Evolutionary conservation across 495 filamentous ascomycete species (phyloP).

Genomic region (Aspergillus campestris): DNA sequence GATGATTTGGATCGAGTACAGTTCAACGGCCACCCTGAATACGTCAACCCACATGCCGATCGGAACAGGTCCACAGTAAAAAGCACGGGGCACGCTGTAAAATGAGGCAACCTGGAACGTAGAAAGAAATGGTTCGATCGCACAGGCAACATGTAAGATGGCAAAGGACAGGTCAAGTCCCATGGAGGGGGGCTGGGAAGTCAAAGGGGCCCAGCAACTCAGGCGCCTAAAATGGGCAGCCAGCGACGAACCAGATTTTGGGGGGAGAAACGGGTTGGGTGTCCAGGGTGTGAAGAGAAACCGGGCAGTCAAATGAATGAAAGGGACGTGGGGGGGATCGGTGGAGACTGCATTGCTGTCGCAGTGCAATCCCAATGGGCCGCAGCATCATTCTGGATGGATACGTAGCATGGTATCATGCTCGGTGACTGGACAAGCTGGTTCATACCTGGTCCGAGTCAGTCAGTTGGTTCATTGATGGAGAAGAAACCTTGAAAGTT

Average conservation of each 20-base stretch:
- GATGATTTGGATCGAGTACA: too few relatives aligned
- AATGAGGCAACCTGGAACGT: too few relatives aligned
- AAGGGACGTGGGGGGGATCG: conserved; percentile 18
- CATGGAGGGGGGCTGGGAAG: conserved; percentile 9
- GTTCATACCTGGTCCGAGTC: too few relatives aligned
- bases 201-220: conserved; percentile 3
- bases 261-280: conserved; percentile 20
- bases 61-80: too few relatives aligned
- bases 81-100: too few relatives aligned
- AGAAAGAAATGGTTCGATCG: neutral
- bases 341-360: conserved; percentile 23
- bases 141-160: neutral
- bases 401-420: neutral
- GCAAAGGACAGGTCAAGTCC: neutral
- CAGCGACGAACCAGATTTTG: conserved; percentile 18
- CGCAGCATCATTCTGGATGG: conserved; percentile 3
- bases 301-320: conserved; percentile 9
- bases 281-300: conserved; percentile 20
- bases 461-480: too few relatives aligned
- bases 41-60: too few relatives aligned
- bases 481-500: neutral
- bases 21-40: too few relatives aligned
- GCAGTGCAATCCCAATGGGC: conserved; percentile 10
- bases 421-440: too few relatives aligned
- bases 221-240: conserved; percentile 15